Percentiles rank a stretch among this genome's conserved stretches.
Evolutionary conservation across 306 rosid species (phyloP).

Genomic region (Arachis hypogaea): DNA sequence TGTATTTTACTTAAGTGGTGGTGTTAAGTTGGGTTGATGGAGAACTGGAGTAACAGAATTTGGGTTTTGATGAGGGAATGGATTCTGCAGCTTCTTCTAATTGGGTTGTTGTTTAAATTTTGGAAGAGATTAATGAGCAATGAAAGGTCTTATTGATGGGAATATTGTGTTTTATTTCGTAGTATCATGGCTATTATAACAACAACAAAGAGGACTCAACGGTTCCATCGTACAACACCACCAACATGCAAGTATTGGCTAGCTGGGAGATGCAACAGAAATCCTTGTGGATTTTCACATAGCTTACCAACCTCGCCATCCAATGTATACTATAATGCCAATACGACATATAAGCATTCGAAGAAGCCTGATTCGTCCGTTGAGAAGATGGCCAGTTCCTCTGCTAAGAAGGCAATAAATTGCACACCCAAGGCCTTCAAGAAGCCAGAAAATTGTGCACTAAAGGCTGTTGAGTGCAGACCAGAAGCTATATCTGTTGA

Average conservation of each 20-base stretch:
- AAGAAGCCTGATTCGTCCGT: conserved; percentile 4
- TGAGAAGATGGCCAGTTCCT: neutral
- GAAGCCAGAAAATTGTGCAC: no score
- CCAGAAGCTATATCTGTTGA: neutral
- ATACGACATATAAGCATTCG: neutral
- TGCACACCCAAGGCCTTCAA: no score
- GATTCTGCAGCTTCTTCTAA: neutral
- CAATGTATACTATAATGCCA: neutral
- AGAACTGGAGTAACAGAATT: neutral
- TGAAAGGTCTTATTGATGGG: neutral
- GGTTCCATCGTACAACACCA: neutral
- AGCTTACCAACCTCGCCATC: neutral
- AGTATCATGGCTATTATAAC: neutral
- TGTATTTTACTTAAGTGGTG: no score
- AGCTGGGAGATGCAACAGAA: conserved; percentile 35
- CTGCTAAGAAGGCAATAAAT: no score
- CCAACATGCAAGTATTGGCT: conserved; percentile 27
- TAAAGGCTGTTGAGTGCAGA: no score
- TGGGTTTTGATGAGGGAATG: neutral
- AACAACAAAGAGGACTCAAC: neutral
- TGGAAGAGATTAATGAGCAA: neutral
- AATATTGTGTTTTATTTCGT: no score
- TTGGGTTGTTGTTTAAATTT: neutral
- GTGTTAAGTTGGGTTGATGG: neutral
- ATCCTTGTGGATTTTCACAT: conserved; percentile 32